Percentiles rank a stretch among this genome's conserved stretches.
Evolutionary conservation across 192 early-diverging fungal species (phyloP).

Genomic region (Allomyces macrogynus): DNA sequence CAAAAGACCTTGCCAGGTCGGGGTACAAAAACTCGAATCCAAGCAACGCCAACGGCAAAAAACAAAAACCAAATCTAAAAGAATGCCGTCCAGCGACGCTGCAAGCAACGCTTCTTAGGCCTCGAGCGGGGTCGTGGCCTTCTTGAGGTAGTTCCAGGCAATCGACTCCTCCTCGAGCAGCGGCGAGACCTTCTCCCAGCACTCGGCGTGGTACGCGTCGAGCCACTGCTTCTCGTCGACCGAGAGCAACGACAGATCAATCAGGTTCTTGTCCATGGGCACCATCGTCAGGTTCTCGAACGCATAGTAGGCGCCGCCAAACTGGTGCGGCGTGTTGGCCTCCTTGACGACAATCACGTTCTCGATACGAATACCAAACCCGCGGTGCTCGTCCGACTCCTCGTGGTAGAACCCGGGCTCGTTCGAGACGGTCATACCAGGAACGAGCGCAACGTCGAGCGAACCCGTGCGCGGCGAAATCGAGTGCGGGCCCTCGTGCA

Average conservation of each 20-base stretch:
- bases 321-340: constrained; percentile 53
- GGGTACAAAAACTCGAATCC: too few species aligned
- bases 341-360: constrained; percentile 69
- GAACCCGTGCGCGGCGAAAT: constrained; percentile 56
- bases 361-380: constrained; percentile 95
- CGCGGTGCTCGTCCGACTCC: constrained; percentile 50
- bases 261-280: constrained; percentile 71
- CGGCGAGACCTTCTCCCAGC: constrained; percentile 58
- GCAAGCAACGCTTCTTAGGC: not conserved
- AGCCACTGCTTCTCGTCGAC: constrained; percentile 67
- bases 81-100: not conserved
- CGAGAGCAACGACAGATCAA: constrained; percentile 46
- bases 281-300: constrained; percentile 81
- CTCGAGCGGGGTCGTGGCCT: constrained; percentile 55
- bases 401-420: constrained; percentile 81
- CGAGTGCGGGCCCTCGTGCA: constrained; percentile 90
- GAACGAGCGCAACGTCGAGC: constrained; percentile 53
- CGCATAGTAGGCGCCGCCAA: constrained; percentile 64
- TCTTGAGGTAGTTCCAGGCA: constrained; percentile 62
- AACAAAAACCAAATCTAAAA: too few species aligned
- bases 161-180: constrained; percentile 41
- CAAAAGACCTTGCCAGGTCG: too few species aligned
- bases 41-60: too few species aligned
- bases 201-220: constrained; percentile 60
- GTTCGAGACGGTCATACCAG: constrained; percentile 91